Evolutionary conservation across 208 protist species (phyloP), one percentile per base, ranked within the genome.

Genomic region (Trypanosoma rangeli): DNA sequence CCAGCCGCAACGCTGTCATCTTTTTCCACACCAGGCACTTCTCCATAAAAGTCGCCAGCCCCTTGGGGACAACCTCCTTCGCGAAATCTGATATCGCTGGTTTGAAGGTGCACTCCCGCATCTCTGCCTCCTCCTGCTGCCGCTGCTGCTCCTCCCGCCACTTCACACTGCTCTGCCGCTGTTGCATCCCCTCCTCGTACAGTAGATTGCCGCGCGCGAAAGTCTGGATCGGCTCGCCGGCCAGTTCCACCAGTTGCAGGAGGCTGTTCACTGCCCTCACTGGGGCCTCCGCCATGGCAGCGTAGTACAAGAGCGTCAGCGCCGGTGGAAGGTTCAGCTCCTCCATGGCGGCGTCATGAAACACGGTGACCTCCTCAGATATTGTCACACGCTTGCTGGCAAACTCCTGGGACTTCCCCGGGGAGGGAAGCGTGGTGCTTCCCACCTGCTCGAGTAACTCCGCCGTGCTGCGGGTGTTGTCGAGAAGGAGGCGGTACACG

Each of bases 11-110:
- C 4, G 49, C 63, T 55, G 57, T 57, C 64, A 78, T 69, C 54
- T 83, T 69, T 56, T 77, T 67, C 83, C 88, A 94, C 71, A 82
- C 78, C 12, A 89, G 26, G 44, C 83, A 89, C 62, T 73, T 82
- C 49, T 83, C 72, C 78, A 89, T 83, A 65, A 91, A 94, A 16
- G 73, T 64, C 26, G 72, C 68, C 16, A 70, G 64, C 13, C 84
- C 83, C 52, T 87, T 92, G 1, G 64, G 61, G 18, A 72, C 52
- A 31, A 78, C 13, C 55, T 57, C 49, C 61, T 68, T 72, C 13
- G 77, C 84, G 5, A 46, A 60, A 20, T 42, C 22, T 2, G 79
- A 85, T 22, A 91, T 70, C 1, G 64, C 44, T 7, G 83, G 83
- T 33, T 68, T 70, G 64, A 89, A 91, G 53, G 83, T 87, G 67